Conservation (phyloP, 371 early-diverging fungal species). For the Mortierella sp. region DNA sequence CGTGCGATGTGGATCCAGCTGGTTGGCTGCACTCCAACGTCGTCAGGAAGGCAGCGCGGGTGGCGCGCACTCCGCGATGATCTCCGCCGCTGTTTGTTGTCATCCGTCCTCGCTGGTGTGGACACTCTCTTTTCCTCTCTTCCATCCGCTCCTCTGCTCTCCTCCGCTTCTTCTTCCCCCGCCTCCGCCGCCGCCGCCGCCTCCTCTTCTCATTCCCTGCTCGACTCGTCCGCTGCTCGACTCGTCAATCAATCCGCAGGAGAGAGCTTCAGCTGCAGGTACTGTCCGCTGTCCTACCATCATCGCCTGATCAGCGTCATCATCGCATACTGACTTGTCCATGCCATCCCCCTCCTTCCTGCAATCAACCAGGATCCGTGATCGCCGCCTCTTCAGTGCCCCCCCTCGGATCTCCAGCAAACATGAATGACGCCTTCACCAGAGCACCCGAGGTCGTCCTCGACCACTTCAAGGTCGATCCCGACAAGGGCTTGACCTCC, state of each 20-base stretch:
- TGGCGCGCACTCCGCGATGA: too few species aligned
- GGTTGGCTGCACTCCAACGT: too few species aligned
- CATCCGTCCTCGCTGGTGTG: too few species aligned
- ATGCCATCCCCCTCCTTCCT: neutral
- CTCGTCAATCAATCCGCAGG: too few species aligned
- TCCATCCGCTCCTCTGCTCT: neutral
- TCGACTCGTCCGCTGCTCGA: too few species aligned
- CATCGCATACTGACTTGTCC: too few species aligned
- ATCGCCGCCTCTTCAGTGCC: neutral
- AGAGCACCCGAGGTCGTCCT: slow-evolving; percentile 76
- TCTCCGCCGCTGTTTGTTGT: too few species aligned
- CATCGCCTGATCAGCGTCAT: too few species aligned
- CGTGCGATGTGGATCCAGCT: too few species aligned
- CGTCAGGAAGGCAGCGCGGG: too few species aligned
- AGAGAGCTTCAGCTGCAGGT: too few species aligned
- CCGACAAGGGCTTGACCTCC: slow-evolving; percentile 66
- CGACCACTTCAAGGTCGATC: slow-evolving; percentile 69
- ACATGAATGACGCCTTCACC: slow-evolving; percentile 73
- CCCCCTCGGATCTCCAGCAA: slow-evolving; percentile 3
- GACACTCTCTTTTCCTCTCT: neutral
- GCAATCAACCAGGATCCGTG: neutral
- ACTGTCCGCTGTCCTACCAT: too few species aligned
- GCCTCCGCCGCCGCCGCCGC: neutral
- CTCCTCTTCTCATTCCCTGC: neutral
- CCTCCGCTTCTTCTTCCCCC: neutral